These are phyloP conservation scores for Pseudonitzschia pungens DNA, from an alignment of 108 stramenopile genomes.

Conservation along the genomic window DNA sequence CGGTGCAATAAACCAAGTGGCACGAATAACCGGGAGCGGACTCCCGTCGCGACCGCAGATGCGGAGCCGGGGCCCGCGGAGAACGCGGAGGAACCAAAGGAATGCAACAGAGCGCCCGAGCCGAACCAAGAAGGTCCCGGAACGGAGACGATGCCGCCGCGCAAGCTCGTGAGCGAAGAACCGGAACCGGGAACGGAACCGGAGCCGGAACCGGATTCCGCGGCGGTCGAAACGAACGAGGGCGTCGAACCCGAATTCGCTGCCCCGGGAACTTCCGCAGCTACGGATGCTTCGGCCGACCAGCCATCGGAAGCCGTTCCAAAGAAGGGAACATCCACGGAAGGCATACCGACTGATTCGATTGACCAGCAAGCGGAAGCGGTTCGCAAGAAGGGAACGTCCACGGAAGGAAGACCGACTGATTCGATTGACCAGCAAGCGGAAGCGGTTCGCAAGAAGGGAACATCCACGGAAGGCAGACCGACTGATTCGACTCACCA, in stretches of 20 bases:
- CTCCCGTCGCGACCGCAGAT: conserved; percentile 1
- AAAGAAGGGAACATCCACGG: too few relatives aligned
- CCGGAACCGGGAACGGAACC: neutral
- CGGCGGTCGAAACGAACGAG: neutral
- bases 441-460: neutral
- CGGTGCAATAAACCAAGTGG: too few relatives aligned
- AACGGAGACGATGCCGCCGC: neutral
- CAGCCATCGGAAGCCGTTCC: too few relatives aligned
- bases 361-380: too few relatives aligned
- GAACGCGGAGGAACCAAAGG: too few relatives aligned
- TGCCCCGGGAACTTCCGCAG: neutral
- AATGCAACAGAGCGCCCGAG: neutral
- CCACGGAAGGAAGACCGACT: too few relatives aligned
- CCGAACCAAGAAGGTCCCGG: neutral
- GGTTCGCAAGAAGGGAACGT: neutral
- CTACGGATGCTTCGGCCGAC: too few relatives aligned
- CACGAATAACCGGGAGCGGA: neutral
- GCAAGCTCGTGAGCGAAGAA: neutral
- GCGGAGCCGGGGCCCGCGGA: too few relatives aligned
- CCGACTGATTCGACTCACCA: too few relatives aligned
- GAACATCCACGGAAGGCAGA: too few relatives aligned
- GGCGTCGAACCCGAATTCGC: neutral
- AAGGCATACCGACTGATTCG: too few relatives aligned
- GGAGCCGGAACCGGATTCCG: neutral
- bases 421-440: neutral